Percentiles rank a stretch among this genome's conserved stretches.
phyloP scores from a whole-genome alignment of 139 green algal genomes.

The Ulvella scutata region DNA sequence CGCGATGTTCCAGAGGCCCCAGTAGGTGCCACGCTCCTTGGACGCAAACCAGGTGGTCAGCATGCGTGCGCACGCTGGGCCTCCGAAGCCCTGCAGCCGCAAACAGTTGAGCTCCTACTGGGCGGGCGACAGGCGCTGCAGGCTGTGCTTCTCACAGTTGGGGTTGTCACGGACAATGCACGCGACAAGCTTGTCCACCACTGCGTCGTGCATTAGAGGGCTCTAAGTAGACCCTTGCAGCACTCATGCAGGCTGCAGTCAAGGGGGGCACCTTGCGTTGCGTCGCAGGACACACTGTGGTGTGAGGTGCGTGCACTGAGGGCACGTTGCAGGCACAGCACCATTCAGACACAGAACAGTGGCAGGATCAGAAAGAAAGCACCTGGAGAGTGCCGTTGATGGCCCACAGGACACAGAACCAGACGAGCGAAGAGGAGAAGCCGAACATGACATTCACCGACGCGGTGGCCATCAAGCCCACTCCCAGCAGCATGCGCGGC shows the following conservation, averaged over 20 bases:
- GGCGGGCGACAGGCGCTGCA: too few relatives aligned
- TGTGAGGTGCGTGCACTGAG: too few relatives aligned
- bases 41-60: slow-evolving; percentile 90
- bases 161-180: not conserved
- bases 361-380: not conserved
- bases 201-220: not conserved
- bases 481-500: slow-evolving; percentile 62
- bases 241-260: too few relatives aligned
- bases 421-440: slow-evolving; percentile 53
- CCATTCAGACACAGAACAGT: too few relatives aligned
- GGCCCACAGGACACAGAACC: slow-evolving; percentile 76
- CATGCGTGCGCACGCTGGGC: slow-evolving; percentile 84
- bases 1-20: slow-evolving; percentile 87
- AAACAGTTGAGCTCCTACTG: too few relatives aligned
- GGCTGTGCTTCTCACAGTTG: too few relatives aligned
- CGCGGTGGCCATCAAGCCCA: slow-evolving; percentile 73
- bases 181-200: not conserved
- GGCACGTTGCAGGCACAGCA: too few relatives aligned
- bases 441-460: slow-evolving; percentile 82
- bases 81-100: slow-evolving; percentile 66
- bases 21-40: slow-evolving; percentile 73
- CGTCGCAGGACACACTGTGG: too few relatives aligned
- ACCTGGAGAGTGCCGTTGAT: slow-evolving; percentile 82
- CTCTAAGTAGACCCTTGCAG: too few relatives aligned
- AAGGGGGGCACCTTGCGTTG: too few relatives aligned